Evolutionary conservation across 2,329 filamentous ascomycete species (phyloP).

Genomic region (Penicillium sp.): DNA sequence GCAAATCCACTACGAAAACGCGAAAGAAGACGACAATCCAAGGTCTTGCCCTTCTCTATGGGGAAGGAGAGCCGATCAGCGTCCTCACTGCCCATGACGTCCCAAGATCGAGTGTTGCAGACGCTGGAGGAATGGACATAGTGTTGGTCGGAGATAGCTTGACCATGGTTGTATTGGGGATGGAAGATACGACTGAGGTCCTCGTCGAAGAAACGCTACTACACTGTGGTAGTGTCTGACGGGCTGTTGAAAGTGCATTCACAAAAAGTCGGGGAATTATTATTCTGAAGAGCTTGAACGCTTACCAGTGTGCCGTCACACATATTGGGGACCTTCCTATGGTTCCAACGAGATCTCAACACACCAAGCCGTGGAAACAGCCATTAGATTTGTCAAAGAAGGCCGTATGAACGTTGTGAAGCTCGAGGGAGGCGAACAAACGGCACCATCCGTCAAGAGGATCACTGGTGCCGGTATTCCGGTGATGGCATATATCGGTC

Average conservation of each 20-base stretch:
- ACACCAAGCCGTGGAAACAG: slow-evolving; percentile 79
- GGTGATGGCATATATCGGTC: slow-evolving; percentile 87
- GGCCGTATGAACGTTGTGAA: slow-evolving; percentile 86
- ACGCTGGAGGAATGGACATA: slow-evolving; percentile 89
- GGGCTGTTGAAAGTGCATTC: slow-evolving; percentile 82
- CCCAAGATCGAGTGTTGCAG: slow-evolving; percentile 85
- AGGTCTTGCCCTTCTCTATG: slow-evolving; percentile 72
- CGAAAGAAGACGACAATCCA: slow-evolving; percentile 87
- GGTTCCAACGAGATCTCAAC: slow-evolving; percentile 89
- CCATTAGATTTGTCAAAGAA: slow-evolving; percentile 87
- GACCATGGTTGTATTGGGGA: slow-evolving; percentile 93
- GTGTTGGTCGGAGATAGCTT: slow-evolving; percentile 90
- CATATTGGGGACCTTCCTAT: slow-evolving; percentile 92
- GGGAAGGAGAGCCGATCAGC: slow-evolving; percentile 80
- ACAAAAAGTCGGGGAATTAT: slow-evolving; percentile 58
- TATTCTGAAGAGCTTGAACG: neutral
- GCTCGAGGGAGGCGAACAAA: slow-evolving; percentile 86
- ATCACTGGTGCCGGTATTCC: slow-evolving; percentile 91
- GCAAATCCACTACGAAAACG: slow-evolving; percentile 40
- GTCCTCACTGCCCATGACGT: slow-evolving; percentile 97
- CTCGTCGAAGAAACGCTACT: slow-evolving; percentile 91
- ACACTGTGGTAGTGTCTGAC: slow-evolving; percentile 84
- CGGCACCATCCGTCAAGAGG: slow-evolving; percentile 79
- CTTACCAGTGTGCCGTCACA: neutral
- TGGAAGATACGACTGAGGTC: slow-evolving; percentile 93